Conservation (phyloP, 352 stramenopile species). For the Pythium brachiatum region DNA sequence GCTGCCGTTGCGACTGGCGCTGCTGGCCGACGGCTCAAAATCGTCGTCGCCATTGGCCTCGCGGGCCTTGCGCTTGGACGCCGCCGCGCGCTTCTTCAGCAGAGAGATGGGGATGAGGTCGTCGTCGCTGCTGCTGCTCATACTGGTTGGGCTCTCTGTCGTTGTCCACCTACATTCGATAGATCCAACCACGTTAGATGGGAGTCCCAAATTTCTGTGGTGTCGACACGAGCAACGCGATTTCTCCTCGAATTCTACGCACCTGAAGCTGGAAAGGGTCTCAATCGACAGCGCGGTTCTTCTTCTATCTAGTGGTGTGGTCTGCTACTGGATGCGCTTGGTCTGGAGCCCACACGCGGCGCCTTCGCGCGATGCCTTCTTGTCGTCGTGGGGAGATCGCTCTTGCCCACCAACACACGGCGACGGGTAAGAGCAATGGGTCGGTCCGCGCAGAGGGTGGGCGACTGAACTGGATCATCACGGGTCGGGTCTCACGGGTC, state of each 20-base stretch:
- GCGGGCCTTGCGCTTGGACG: conserved; percentile 29
- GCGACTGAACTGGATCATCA: conserved; percentile 9
- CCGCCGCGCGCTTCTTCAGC: conserved; percentile 49
- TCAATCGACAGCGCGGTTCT: conserved; percentile 2
- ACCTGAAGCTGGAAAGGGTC: not conserved
- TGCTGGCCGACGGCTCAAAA: conserved; percentile 20
- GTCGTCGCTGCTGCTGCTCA: conserved; percentile 77
- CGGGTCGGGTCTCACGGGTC: conserved; percentile 1
- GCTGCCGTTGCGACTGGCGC: not conserved
- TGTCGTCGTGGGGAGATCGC: not conserved
- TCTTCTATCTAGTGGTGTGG: not conserved
- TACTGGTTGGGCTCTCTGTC: no score
- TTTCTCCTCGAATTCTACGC: not conserved
- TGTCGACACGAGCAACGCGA: not conserved
- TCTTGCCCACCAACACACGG: conserved; percentile 5
- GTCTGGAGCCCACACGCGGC: conserved; percentile 1
- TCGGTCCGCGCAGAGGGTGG: conserved; percentile 4
- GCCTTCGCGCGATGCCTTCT: not conserved
- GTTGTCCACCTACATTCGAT: no score
- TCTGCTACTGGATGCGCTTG: not conserved
- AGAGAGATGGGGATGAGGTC: conserved; percentile 70
- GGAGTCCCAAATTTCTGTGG: not conserved
- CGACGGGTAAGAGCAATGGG: conserved; percentile 4
- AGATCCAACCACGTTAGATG: not conserved
- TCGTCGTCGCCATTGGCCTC: conserved; percentile 15